Evolutionary conservation across 176 grass and related monocot species (phyloP).

Genomic region (Oryza nivara): DNA sequence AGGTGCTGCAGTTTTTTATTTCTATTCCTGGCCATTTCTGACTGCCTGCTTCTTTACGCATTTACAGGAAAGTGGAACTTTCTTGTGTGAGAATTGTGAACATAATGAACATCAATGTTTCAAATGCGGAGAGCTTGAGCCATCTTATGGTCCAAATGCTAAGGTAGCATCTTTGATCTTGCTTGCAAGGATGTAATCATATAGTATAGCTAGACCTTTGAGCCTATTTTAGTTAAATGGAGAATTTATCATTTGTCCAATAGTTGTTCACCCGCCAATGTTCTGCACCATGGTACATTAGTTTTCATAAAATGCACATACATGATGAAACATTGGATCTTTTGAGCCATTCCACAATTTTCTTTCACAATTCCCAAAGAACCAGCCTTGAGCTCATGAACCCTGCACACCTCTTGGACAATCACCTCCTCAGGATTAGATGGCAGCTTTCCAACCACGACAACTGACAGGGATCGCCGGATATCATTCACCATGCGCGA

Average conservation of each 20-base stretch:
- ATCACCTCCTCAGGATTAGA: too few species aligned
- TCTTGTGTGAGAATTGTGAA: slow-evolving; percentile 70
- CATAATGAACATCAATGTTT: slow-evolving; percentile 81
- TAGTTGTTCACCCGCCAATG: background rate
- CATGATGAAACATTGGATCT: background rate
- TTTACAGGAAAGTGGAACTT: slow-evolving; percentile 58
- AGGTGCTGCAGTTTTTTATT: slow-evolving; percentile 22
- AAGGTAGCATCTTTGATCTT: slow-evolving; percentile 54
- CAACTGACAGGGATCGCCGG: too few species aligned
- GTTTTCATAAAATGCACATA: background rate
- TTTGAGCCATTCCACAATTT: background rate
- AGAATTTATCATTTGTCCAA: background rate
- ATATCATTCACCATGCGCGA: too few species aligned
- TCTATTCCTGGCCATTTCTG: slow-evolving; percentile 10
- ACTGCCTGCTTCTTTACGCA: background rate
- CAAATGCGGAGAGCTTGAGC: slow-evolving; percentile 65
- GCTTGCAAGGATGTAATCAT: slow-evolving; percentile 8
- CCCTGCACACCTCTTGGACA: too few species aligned
- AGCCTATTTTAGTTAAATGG: background rate
- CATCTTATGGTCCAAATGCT: slow-evolving; percentile 63
- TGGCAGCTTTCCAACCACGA: too few species aligned
- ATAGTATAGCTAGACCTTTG: background rate
- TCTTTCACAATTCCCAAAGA: background rate
- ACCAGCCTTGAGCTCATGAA: too few species aligned
- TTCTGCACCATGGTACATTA: background rate